phyloP scores from a whole-genome alignment of 2,329 filamentous ascomycete species.

The Calonectria fujianensis region DNA sequence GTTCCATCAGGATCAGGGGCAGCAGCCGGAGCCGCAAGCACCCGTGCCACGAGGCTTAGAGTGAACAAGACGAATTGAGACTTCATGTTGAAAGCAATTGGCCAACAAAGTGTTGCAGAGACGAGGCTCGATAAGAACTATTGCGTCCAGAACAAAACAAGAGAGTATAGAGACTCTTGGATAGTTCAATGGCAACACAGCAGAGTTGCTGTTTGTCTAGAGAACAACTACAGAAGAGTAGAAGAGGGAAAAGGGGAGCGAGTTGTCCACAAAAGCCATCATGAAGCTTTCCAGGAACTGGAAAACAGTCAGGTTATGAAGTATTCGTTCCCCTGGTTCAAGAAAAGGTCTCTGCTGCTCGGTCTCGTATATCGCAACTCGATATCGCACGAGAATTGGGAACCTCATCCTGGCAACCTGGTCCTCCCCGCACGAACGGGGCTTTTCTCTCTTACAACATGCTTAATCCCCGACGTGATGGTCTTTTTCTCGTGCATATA shows the following conservation, averaged over 20 bases:
- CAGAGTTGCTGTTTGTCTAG: slow-evolving; percentile 26
- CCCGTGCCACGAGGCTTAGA: slow-evolving; percentile 45
- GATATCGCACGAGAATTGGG: slow-evolving; percentile 13
- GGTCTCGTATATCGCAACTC: slow-evolving; percentile 23
- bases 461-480: slow-evolving; percentile 3
- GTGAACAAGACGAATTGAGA: slow-evolving; percentile 40
- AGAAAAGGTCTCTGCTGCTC: slow-evolving; percentile 9
- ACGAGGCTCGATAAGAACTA: not conserved
- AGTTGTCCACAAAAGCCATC: slow-evolving; percentile 39
- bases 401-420: slow-evolving; percentile 10
- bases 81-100: slow-evolving; percentile 45
- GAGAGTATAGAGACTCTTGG: not conserved
- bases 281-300: slow-evolving; percentile 28
- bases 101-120: not conserved
- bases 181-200: slow-evolving; percentile 3
- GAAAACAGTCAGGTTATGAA: slow-evolving; percentile 52
- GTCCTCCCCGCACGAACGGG: slow-evolving; percentile 9
- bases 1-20: slow-evolving; percentile 48
- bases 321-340: slow-evolving; percentile 17
- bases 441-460: not conserved
- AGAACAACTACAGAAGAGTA: slow-evolving; percentile 18
- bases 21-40: slow-evolving; percentile 49
- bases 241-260: slow-evolving; percentile 14
- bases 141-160: not conserved
- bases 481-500: slow-evolving; percentile 4